Evolutionary conservation across 768 basidiomycete genomes (phyloP), one percentile per base, ranked within the genome.

Genomic region (Chiua virens): DNA sequence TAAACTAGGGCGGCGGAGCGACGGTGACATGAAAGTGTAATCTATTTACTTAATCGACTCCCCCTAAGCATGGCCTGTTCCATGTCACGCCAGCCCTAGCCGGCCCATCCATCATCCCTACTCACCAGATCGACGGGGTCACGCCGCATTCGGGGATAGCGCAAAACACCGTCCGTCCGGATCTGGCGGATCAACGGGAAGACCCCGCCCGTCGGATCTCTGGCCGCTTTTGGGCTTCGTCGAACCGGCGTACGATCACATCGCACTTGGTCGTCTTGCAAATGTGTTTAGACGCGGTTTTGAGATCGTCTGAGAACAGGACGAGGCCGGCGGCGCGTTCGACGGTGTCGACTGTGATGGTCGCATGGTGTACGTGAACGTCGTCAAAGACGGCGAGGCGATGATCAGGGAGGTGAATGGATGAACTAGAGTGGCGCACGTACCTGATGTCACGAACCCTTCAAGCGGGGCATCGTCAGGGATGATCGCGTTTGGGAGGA

Each of bases 401-500:
- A 8, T 8, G 27, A 8, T 27, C 27, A 17, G 20, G n/a, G 13
- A 30, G 15, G 30, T n/a, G n/a, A 42, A 17, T 3, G 20, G 18
- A 30, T 8, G 20, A 23, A 22, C 9, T n/a, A 35, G 18, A 17
- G 8, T 42, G 11, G 36, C 22, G 30, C 25, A 22, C 48, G 25
- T 69, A 93, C 94, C 80, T 45, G 94, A 92, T 35, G 87, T 83
- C 21, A 87, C 73, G 67, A 99, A 99, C 55, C 76, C 79, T 63
- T 88, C 80, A 44, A 99, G 69, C 34, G 89, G 81, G 2, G 87
- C 79, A 42, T 87, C 82, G 57, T 99, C 94, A 0, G 89, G 82
- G 53, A 99, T 98, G 47, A 80, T 74, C n/a, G 90, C 85, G 69
- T 99, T 99, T 0, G 97, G 97, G 13, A 99, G 79, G 7, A 98